A percentile compares a stretch with the other conserved stretches of the same genome.
Conservation (phyloP, 1,284 basidiomycete species). For the Moesziomyces sp. region DNA sequence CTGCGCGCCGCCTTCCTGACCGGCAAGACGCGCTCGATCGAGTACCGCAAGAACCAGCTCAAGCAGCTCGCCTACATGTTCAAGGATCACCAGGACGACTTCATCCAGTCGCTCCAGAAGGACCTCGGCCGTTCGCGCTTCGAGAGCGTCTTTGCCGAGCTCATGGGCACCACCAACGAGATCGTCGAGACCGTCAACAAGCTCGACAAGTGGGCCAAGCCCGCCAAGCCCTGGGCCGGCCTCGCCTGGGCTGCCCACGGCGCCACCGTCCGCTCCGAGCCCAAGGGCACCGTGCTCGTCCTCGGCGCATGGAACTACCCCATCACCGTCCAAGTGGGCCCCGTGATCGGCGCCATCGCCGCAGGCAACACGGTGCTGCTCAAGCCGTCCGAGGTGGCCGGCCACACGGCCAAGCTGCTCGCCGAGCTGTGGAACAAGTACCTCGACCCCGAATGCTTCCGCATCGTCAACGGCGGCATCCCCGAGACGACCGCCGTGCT, state of each 20-base stretch:
- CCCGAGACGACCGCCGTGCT: slow-evolving; percentile 81
- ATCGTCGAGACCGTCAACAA: slow-evolving; percentile 75
- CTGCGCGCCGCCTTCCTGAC: slow-evolving; percentile 72
- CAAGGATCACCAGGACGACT: slow-evolving; percentile 73
- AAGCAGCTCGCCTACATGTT: slow-evolving; percentile 75
- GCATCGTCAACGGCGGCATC: slow-evolving; percentile 80
- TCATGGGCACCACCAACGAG: slow-evolving; percentile 71
- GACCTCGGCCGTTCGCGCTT: slow-evolving; percentile 73
- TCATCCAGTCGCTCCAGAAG: slow-evolving; percentile 71
- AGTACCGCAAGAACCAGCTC: slow-evolving; percentile 75
- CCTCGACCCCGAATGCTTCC: slow-evolving; percentile 78
- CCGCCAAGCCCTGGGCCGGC: slow-evolving; percentile 58
- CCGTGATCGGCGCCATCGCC: slow-evolving; percentile 69
- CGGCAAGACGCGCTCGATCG: slow-evolving; percentile 72
- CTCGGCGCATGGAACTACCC: slow-evolving; percentile 69
- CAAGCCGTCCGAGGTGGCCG: slow-evolving; percentile 80
- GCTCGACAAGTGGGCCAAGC: slow-evolving; percentile 71
- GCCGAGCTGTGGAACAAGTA: slow-evolving; percentile 82
- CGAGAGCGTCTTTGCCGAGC: slow-evolving; percentile 67
- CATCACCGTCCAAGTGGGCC: slow-evolving; percentile 65
- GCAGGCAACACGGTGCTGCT: slow-evolving; percentile 70
- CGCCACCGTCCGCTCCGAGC: slow-evolving; percentile 66
- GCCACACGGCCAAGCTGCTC: slow-evolving; percentile 76
- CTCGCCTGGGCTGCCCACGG: slow-evolving; percentile 64
- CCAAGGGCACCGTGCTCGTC: slow-evolving; percentile 70